Percentiles rank a stretch among this genome's conserved stretches.
phyloP scores from a whole-genome alignment of 306 rosid species.

The Casuarina equisetifolia region DNA sequence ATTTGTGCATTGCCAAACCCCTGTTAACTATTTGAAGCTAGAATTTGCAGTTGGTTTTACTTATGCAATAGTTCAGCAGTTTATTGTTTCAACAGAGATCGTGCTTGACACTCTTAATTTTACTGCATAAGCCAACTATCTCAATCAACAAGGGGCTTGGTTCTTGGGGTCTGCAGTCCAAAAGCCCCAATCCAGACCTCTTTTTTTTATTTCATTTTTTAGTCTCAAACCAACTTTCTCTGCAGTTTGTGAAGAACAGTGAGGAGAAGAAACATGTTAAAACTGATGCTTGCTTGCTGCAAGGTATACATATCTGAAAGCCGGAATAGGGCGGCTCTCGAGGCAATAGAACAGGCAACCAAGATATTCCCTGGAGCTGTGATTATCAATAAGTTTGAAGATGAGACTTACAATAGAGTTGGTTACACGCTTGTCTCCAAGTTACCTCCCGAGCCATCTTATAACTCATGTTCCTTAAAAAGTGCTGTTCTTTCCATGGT shows the following conservation, averaged over 20 bases:
- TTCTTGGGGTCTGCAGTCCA: slow-evolving; percentile 31
- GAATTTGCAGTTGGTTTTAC: not conserved
- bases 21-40: not conserved
- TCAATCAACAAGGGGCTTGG: slow-evolving; percentile 27
- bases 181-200: slow-evolving; percentile 10
- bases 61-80: not conserved
- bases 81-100: not conserved
- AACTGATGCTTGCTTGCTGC: slow-evolving; percentile 76
- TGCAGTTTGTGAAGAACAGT: slow-evolving; percentile 33
- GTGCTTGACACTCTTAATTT: not conserved
- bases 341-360: slow-evolving; percentile 67
- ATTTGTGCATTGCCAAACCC: not conserved
- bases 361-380: slow-evolving; percentile 61
- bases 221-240: slow-evolving; percentile 16
- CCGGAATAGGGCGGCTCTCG: slow-evolving; percentile 69
- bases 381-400: slow-evolving; percentile 74
- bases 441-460: slow-evolving; percentile 32
- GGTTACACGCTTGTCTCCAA: slow-evolving; percentile 85
- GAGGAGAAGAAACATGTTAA: slow-evolving; percentile 24
- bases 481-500: slow-evolving; percentile 75
- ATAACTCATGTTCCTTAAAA: slow-evolving; percentile 46
- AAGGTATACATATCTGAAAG: slow-evolving; percentile 91
- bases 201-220: slow-evolving; percentile 1
- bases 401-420: slow-evolving; percentile 79
- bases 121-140: too few species aligned